phyloP scores from a whole-genome alignment of 192 early-diverging fungal species.

The Rhizophagus prolifer region DNA sequence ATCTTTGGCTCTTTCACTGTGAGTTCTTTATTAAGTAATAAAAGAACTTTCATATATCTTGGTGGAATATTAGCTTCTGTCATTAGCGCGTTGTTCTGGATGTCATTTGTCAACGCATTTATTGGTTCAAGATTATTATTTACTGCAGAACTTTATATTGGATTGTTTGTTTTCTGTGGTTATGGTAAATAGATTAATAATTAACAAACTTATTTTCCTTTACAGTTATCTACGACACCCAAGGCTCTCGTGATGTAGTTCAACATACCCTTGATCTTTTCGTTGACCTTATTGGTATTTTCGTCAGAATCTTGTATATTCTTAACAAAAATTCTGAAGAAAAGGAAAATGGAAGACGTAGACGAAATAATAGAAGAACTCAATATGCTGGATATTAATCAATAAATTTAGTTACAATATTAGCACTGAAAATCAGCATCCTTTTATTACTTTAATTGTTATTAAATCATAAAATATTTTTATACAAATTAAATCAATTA shows the following conservation, averaged over 20 bases:
- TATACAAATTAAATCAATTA: too few relatives aligned
- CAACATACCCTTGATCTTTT: constrained; percentile 41
- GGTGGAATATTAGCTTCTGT: constrained; percentile 43
- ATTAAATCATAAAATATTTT: too few relatives aligned
- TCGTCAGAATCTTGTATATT: constrained; percentile 44
- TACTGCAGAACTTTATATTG: constrained; percentile 45
- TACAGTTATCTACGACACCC: constrained; percentile 53
- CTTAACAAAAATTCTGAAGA: constrained; percentile 35
- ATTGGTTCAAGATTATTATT: constrained; percentile 35
- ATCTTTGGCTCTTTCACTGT: constrained; percentile 49
- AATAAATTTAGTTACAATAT: too few relatives aligned
- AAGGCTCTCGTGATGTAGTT: constrained; percentile 36
- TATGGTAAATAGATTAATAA: constrained; percentile 30
- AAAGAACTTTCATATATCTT: constrained; percentile 27
- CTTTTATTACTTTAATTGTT: too few relatives aligned
- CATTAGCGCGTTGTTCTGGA: constrained; percentile 27
- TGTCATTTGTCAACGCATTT: constrained; percentile 42
- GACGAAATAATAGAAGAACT: neutral
- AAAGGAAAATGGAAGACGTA: constrained; percentile 26
- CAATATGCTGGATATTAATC: neutral
- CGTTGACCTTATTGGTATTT: constrained; percentile 46
- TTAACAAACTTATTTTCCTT: neutral
- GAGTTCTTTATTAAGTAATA: constrained; percentile 32
- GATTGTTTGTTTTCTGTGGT: constrained; percentile 46
- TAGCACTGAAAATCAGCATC: too few relatives aligned